Percentiles rank a stretch among this genome's conserved stretches.
Conservation (phyloP, 2,329 filamentous ascomycete species). For the Phaeosphaeria sp. region DNA sequence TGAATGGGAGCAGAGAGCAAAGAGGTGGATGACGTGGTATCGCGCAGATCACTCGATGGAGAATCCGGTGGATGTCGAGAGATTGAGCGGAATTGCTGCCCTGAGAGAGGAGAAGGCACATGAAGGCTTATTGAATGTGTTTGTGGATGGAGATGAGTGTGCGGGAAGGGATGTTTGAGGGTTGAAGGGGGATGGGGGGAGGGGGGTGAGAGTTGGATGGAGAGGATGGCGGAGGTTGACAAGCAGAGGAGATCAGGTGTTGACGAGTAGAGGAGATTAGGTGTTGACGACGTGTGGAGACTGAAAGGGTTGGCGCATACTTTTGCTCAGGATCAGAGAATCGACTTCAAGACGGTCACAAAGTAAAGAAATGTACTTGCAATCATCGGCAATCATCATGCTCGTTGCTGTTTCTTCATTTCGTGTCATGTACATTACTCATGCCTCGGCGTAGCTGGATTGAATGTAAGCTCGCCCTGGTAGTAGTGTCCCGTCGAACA, state of each 20-base stretch:
- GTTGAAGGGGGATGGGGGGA: background rate
- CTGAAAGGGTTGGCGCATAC: no score
- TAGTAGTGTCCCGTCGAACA: background rate
- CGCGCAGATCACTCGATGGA: slow-evolving; percentile 20
- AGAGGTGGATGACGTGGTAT: slow-evolving; percentile 27
- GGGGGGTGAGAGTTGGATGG: no score
- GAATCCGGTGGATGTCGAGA: slow-evolving; percentile 23
- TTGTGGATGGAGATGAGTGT: background rate
- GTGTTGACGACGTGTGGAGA: no score
- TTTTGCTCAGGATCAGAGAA: no score
- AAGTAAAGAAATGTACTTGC: background rate
- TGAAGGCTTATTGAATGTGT: background rate
- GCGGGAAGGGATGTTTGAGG: background rate
- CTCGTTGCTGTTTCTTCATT: background rate
- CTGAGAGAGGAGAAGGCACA: slow-evolving; percentile 17
- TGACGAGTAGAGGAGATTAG: no score
- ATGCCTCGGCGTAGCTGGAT: background rate
- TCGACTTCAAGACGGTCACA: background rate
- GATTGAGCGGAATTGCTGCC: slow-evolving; percentile 23
- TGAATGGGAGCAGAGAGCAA: slow-evolving; percentile 15
- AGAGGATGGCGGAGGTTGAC: no score
- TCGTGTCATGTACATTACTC: slow-evolving; percentile 1
- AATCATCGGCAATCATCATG: background rate
- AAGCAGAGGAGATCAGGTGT: no score
- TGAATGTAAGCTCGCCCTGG: background rate